These are phyloP conservation scores for Elsinoe arachidis DNA, from an alignment of 2,329 filamentous ascomycete species.

Conservation along the genomic window DNA sequence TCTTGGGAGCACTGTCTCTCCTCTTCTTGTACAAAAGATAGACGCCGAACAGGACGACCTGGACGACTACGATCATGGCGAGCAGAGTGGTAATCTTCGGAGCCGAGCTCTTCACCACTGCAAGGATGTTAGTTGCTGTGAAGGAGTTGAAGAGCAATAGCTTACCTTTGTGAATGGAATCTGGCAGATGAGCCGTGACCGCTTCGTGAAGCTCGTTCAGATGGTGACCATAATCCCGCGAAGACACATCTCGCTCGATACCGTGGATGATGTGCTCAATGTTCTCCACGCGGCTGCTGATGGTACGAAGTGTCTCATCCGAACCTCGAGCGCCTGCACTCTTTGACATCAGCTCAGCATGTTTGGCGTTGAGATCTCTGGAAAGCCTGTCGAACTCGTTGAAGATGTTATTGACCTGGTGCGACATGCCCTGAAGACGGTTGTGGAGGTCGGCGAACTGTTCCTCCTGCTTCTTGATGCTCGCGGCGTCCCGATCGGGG, in stretches of 20 bases:
- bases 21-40: conserved; percentile 76
- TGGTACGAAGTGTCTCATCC: conserved; percentile 15
- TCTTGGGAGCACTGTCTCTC: conserved; percentile 71
- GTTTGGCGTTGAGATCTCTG: conserved; percentile 46
- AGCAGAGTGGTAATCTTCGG: conserved; percentile 56
- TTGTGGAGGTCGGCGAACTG: conserved; percentile 83
- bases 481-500: conserved; percentile 25
- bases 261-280: conserved; percentile 44
- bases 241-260: conserved; percentile 47
- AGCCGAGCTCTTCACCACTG: conserved; percentile 45
- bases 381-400: conserved; percentile 46
- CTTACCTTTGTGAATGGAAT: conserved; percentile 43
- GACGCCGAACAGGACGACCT: conserved; percentile 58
- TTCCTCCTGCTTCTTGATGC: conserved; percentile 37
- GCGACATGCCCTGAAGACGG: conserved; percentile 65
- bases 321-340: background rate
- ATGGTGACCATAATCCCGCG: conserved; percentile 48
- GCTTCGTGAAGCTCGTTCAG: conserved; percentile 47
- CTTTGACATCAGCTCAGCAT: conserved; percentile 41
- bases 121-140: conserved; percentile 16
- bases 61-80: conserved; percentile 63
- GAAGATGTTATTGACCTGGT: conserved; percentile 58
- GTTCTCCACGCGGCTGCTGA: conserved; percentile 40
- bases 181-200: conserved; percentile 44
- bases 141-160: conserved; percentile 6